Conservation (phyloP, 352 stramenopile species). For the Phytophthora ohioensis region DNA sequence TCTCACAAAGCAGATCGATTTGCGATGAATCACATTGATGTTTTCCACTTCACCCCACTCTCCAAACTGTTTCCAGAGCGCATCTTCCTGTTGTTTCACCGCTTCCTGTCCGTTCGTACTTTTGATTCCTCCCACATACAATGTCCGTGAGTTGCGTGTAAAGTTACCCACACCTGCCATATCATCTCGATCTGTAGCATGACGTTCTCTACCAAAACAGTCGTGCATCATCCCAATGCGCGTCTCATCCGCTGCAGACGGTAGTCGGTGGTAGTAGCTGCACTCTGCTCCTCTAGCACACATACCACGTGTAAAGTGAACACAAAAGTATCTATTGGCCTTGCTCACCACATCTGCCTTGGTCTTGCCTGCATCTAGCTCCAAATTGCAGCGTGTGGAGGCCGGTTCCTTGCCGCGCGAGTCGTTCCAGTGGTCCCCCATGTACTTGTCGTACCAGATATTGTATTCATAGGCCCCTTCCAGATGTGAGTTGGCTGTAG, state of each 20-base stretch:
- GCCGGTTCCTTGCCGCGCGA: constrained; percentile 87
- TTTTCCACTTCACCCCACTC: constrained; percentile 95
- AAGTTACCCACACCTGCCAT: constrained; percentile 94
- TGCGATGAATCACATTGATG: constrained; percentile 94
- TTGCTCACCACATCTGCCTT: constrained; percentile 91
- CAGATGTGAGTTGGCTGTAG: constrained; percentile 83
- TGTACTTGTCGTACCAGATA: constrained; percentile 96
- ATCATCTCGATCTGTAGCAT: constrained; percentile 92
- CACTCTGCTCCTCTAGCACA: constrained; percentile 91
- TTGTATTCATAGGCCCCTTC: constrained; percentile 96
- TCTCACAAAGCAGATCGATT: constrained; percentile 92
- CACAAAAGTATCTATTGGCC: constrained; percentile 91
- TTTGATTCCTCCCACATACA: constrained; percentile 92
- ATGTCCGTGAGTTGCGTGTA: constrained; percentile 89
- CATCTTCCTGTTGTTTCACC: constrained; percentile 64
- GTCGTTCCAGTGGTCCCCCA: constrained; percentile 92
- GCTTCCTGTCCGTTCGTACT: constrained; percentile 54
- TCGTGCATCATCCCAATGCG: constrained; percentile 92
- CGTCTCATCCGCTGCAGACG: constrained; percentile 75
- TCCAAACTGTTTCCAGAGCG: constrained; percentile 88
- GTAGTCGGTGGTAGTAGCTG: constrained; percentile 93
- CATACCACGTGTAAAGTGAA: constrained; percentile 94
- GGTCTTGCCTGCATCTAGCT: constrained; percentile 90
- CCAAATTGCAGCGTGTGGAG: constrained; percentile 86
- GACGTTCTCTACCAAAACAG: constrained; percentile 92